Conservation (phyloP, 1,284 basidiomycete species). For the Golubevia sp. region DNA sequence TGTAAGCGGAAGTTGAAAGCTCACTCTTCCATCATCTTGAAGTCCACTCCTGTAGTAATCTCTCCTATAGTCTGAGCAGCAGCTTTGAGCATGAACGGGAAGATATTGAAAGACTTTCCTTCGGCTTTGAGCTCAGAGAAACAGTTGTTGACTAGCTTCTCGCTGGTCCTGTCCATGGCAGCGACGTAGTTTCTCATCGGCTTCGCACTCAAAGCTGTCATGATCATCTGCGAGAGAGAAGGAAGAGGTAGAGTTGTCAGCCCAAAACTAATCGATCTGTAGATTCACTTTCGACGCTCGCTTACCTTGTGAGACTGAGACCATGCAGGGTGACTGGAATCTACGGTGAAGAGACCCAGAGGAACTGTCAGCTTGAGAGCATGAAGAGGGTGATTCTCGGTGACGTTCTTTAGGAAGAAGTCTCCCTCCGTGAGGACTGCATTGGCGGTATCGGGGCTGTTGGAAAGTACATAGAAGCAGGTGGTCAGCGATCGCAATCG, state of each 20-base stretch:
- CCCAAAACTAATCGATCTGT: too few species aligned
- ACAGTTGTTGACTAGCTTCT: not conserved
- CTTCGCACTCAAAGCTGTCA: not conserved
- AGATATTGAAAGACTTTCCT: not conserved
- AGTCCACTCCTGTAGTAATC: not conserved
- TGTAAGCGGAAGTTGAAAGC: too few species aligned
- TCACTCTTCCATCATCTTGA: not conserved
- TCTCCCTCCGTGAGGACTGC: not conserved
- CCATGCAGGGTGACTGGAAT: not conserved
- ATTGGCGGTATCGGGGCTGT: not conserved
- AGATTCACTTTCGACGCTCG: too few species aligned
- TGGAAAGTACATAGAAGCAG: not conserved
- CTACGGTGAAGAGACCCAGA: not conserved
- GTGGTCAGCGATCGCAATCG: not conserved
- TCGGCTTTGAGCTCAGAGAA: not conserved
- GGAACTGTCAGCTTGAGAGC: not conserved
- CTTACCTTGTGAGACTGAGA: not conserved
- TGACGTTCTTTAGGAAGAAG: not conserved
- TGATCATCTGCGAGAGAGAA: too few species aligned
- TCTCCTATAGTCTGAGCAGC: not conserved
- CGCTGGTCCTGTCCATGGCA: not conserved
- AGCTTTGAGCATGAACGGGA: not conserved
- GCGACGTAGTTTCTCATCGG: not conserved
- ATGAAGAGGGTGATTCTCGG: not conserved
- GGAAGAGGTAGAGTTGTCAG: too few species aligned